Evolutionary conservation across 768 basidiomycete species (phyloP).

Genomic region (Punctularia strigosozonata): DNA sequence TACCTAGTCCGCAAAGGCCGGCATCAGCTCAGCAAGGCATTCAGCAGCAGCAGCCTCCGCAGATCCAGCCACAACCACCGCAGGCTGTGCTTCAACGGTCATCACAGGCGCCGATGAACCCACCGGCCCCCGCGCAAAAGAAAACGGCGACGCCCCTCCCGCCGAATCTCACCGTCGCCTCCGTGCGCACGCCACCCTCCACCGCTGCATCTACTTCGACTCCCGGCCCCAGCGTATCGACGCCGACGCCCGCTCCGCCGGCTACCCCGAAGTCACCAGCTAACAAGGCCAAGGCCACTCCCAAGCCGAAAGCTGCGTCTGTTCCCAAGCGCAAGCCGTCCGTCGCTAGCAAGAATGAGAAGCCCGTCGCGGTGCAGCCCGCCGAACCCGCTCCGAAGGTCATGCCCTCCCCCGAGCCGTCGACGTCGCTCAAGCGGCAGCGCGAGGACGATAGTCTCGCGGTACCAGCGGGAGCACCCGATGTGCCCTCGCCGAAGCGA

Average conservation of each 20-base stretch:
- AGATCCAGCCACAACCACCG: slow-evolving; percentile 6
- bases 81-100: slow-evolving; percentile 1
- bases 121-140: neutral
- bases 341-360: too few species aligned
- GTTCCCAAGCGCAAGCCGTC: slow-evolving; percentile 20
- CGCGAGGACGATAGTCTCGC: slow-evolving; percentile 35
- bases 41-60: neutral
- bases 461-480: slow-evolving; percentile 14
- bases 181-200: too few species aligned
- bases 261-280: slow-evolving; percentile 50
- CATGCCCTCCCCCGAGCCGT: neutral
- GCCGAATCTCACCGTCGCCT: slow-evolving; percentile 11
- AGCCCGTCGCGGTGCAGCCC: too few species aligned
- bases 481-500: slow-evolving; percentile 60
- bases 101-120: neutral
- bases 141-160: slow-evolving; percentile 6
- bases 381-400: slow-evolving; percentile 5
- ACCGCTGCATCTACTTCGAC: slow-evolving; percentile 25
- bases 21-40: neutral
- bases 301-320: slow-evolving; percentile 31
- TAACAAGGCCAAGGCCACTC: slow-evolving; percentile 33
- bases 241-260: slow-evolving; percentile 23
- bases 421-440: slow-evolving; percentile 27
- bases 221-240: slow-evolving; percentile 24
- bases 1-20: neutral